phyloP scores from a whole-genome alignment of 345 rosid genomes.

The Moricandia moricandioides region DNA sequence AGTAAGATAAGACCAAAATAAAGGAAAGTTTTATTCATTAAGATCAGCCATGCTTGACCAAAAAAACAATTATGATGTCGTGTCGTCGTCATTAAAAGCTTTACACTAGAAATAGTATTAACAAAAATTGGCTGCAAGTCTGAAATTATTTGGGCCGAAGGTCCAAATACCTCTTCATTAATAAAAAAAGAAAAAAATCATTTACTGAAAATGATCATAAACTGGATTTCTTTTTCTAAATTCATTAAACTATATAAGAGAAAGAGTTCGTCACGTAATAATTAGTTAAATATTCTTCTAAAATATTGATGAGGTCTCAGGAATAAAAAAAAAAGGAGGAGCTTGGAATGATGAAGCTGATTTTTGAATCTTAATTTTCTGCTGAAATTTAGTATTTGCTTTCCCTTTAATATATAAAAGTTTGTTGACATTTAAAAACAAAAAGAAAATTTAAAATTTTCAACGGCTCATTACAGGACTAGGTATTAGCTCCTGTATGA shows the following conservation, averaged over 20 bases:
- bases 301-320: background rate
- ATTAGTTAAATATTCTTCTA: constrained; percentile 9
- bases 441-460: background rate
- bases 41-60: constrained; percentile 24
- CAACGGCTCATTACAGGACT: background rate
- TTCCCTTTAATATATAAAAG: background rate
- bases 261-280: background rate
- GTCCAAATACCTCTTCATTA: too few relatives aligned
- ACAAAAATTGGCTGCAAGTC: too few relatives aligned
- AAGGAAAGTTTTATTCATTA: constrained; percentile 3
- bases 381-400: background rate
- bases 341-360: background rate
- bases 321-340: background rate
- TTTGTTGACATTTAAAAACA: background rate
- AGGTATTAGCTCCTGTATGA: constrained; percentile 4
- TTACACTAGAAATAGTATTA: too few relatives aligned
- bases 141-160: too few relatives aligned
- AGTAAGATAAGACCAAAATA: background rate
- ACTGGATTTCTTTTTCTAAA: too few relatives aligned
- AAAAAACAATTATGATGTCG: constrained; percentile 13
- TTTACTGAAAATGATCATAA: too few relatives aligned
- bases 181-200: too few relatives aligned
- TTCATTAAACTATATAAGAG: background rate
- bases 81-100: background rate
- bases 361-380: background rate